phyloP scores from a whole-genome alignment of 371 early-diverging fungal species.

The Phascolomyces articulosus region DNA sequence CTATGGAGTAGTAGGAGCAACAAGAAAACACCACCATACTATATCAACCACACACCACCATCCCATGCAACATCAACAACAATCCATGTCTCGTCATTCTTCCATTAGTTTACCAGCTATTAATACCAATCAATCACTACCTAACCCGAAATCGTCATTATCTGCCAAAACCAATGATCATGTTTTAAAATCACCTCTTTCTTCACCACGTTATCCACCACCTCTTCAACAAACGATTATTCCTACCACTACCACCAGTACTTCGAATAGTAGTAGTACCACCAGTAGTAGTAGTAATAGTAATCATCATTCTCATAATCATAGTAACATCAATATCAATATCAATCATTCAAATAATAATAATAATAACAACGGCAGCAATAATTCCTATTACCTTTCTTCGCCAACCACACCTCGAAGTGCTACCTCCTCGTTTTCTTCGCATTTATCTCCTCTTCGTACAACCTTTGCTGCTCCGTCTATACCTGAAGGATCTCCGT shows the following conservation, averaged over 20 bases:
- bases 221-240: neutral
- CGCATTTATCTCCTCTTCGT: conserved; percentile 14
- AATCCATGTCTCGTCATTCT: conserved; percentile 19
- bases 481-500: conserved; percentile 18
- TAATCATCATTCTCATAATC: too few relatives aligned
- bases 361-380: conserved; percentile 7
- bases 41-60: neutral
- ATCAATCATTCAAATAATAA: too few relatives aligned
- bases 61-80: conserved; percentile 7
- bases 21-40: conserved; percentile 4
- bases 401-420: conserved; percentile 8
- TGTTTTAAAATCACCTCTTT: conserved; percentile 13
- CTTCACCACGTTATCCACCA: conserved; percentile 17
- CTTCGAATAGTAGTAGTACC: neutral
- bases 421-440: conserved; percentile 11
- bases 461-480: conserved; percentile 10
- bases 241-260: neutral
- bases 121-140: conserved; percentile 11
- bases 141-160: conserved; percentile 8
- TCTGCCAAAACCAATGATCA: conserved; percentile 10
- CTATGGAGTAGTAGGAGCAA: conserved; percentile 2
- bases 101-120: conserved; percentile 23
- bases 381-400: neutral
- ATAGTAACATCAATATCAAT: too few relatives aligned
- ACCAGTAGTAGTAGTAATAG: neutral